Base-by-base conservation (phyloP, 192 early-diverging fungal species). In the Coemansia sp. region DNA sequence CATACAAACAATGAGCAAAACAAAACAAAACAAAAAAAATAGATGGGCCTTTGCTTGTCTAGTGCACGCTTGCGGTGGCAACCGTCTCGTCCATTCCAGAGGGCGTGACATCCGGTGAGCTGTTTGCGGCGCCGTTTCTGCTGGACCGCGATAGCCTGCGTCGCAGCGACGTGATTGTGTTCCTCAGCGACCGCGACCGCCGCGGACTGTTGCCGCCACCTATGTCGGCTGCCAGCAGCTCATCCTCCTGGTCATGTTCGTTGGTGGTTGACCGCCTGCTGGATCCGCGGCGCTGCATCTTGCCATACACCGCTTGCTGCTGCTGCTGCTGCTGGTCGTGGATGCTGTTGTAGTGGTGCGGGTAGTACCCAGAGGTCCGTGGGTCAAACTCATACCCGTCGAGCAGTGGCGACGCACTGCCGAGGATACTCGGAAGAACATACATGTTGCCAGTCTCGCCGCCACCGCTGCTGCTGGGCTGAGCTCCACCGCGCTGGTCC, bases 91-190 rank as follows among this genome's bases (percentile, higher is more conserved):
- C 71, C 46, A 69, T 62, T 8, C 33, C 54, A 35, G 52, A 33
- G 6, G 69, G 57, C 2, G 76, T 49, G 25, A 61, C 50, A 25
- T 69, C 67, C 1, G 76, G 67, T 19, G 76, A 67, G 9, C 63
- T 68, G 42, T 45, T 50, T 15, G 52, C 35, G 7, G 36, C 64
- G 19, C 59, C 67, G 13, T 59, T 71, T 29, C 71, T 63, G 41
- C 78, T 81, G 9, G 78, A 81, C 23, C 58, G 65, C 5, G 78
- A 81, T 48, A 81, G 66, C 45, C 61, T 70, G 62, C 78, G 78
- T 11, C 73, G 54, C 10, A 81, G 70, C 43, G 78, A 81, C 15
- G 78, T 81, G 38, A 81, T 81, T 0, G 78, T 81, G 63, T 81
- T 81, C 9, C 73, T 61, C 57, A 81, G 57, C 13, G 78, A 81